These are phyloP conservation scores for Pestalotiopsis sp. DNA, from an alignment of 2,329 filamentous ascomycete genomes.

Conservation along the genomic window DNA sequence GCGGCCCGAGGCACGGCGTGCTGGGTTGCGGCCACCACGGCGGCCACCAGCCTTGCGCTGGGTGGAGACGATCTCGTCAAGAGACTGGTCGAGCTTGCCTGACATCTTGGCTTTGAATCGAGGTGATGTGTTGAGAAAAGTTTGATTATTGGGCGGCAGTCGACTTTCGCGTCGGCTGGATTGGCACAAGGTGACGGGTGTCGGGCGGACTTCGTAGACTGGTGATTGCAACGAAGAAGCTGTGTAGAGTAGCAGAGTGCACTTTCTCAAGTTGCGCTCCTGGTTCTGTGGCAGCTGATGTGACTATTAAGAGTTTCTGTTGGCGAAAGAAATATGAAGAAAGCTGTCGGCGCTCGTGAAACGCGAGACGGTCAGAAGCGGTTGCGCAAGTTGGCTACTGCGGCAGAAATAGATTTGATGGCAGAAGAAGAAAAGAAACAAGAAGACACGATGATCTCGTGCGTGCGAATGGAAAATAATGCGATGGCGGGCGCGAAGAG, in stretches of 20 bases:
- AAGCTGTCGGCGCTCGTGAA: not conserved
- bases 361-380: slow-evolving; percentile 15
- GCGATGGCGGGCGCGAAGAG: not conserved
- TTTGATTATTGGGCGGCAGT: not conserved
- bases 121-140: slow-evolving; percentile 43
- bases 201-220: not conserved
- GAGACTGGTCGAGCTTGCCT: slow-evolving; percentile 93
- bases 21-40: slow-evolving; percentile 40
- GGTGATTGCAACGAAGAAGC: not conserved
- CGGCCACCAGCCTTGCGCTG: slow-evolving; percentile 59
- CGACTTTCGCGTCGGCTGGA: not conserved
- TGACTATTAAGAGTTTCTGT: too few relatives aligned
- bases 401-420: slow-evolving; percentile 17
- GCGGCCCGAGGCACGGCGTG: slow-evolving; percentile 54
- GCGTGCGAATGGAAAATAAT: slow-evolving; percentile 16
- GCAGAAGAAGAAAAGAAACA: slow-evolving; percentile 18
- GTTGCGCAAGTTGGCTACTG: slow-evolving; percentile 36
- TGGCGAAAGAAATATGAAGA: not conserved
- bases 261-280: not conserved
- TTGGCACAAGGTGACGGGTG: not conserved
- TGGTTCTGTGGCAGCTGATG: not conserved
- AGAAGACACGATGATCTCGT: slow-evolving; percentile 17
- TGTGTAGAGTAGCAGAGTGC: not conserved
- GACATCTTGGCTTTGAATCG: slow-evolving; percentile 65
- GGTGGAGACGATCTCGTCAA: slow-evolving; percentile 94